phyloP scores from a whole-genome alignment of 2,329 filamentous ascomycete genomes.

The Aspergillus fructus region DNA sequence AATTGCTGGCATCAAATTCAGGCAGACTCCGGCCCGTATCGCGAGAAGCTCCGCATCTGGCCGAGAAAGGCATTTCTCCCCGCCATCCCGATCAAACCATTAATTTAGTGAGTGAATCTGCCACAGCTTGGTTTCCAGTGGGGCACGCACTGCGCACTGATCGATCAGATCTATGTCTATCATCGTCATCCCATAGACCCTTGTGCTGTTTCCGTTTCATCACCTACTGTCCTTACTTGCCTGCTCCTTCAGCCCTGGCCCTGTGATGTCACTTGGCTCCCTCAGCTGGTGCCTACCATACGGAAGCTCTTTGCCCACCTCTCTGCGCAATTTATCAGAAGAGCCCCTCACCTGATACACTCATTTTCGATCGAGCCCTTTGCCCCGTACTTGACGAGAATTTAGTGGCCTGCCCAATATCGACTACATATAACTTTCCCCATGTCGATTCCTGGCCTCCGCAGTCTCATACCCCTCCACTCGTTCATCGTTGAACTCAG shows the following conservation, averaged over 20 bases:
- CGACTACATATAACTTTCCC: constrained; percentile 16
- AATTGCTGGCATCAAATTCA: constrained; percentile 5
- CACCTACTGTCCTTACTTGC: background rate
- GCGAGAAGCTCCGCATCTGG: constrained; percentile 17
- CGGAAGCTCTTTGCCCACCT: constrained; percentile 5
- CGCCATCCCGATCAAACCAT: background rate
- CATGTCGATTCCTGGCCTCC: constrained; percentile 23
- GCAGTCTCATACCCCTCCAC: constrained; percentile 9
- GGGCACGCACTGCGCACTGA: background rate
- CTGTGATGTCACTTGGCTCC: constrained; percentile 23
- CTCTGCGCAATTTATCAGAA: constrained; percentile 18
- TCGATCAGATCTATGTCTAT: constrained; percentile 3
- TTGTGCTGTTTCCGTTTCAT: background rate
- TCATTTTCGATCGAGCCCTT: constrained; percentile 8
- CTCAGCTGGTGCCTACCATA: constrained; percentile 21
- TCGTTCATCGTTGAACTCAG: constrained; percentile 3
- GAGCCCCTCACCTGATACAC: constrained; percentile 25
- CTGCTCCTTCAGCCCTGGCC: background rate
- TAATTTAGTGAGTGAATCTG: background rate
- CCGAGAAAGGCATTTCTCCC: constrained; percentile 7
- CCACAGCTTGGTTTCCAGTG: background rate
- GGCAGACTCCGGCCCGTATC: constrained; percentile 11
- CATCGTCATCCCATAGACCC: constrained; percentile 5
- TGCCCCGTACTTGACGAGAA: constrained; percentile 22
- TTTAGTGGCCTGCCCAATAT: constrained; percentile 28